phyloP scores from a whole-genome alignment of 495 filamentous ascomycete genomes.

The Cercophora samala region DNA sequence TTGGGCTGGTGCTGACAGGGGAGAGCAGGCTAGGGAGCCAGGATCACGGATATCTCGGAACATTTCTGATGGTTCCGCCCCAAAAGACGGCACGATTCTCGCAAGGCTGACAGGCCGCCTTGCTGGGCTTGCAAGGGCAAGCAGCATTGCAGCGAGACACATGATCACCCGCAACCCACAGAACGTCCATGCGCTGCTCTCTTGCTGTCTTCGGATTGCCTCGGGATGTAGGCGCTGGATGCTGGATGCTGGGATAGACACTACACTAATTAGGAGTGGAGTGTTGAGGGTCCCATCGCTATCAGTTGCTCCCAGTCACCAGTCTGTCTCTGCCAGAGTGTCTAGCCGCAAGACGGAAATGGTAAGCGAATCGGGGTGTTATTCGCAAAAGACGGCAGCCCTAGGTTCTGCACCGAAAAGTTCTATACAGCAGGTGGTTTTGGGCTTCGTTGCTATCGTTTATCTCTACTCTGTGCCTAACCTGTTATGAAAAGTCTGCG shows the following conservation, averaged over 20 bases:
- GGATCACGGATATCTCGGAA: conserved; percentile 14
- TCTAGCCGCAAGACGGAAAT: conserved; percentile 4
- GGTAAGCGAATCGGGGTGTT: conserved; percentile 1
- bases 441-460: neutral
- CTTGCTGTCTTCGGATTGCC: neutral
- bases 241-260: neutral
- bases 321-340: neutral
- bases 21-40: neutral
- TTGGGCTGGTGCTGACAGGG: neutral
- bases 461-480: neutral
- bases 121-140: conserved; percentile 2
- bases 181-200: neutral
- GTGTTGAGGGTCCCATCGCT: neutral
- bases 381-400: neutral
- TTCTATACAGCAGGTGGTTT: neutral
- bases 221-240: neutral
- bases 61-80: conserved; percentile 4
- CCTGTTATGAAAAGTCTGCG: conserved; percentile 1
- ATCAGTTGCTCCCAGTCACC: neutral
- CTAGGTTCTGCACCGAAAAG: neutral
- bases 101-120: conserved; percentile 12
- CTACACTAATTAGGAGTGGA: neutral
- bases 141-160: neutral
- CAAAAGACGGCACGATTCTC: neutral
- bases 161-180: neutral